phyloP scores from a whole-genome alignment of 73 alveolate species.

The Urostyla sp. region DNA sequence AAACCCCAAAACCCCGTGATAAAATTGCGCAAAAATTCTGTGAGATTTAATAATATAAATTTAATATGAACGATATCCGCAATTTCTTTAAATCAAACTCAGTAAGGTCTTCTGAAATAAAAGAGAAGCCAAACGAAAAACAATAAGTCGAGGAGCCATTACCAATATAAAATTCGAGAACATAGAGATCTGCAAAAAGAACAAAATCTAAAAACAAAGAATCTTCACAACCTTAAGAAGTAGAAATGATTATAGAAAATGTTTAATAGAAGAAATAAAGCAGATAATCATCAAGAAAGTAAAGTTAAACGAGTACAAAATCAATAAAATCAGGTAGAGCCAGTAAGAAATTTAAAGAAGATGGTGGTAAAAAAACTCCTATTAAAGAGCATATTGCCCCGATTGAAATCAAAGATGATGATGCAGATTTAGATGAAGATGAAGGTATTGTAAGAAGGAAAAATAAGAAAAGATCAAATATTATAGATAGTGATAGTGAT shows the following conservation, averaged over 20 bases:
- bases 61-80: slow-evolving; percentile 19
- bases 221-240: neutral
- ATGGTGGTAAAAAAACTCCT: neutral
- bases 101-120: slow-evolving; percentile 12
- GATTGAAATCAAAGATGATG: slow-evolving; percentile 18
- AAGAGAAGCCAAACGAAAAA: slow-evolving; percentile 1
- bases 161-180: neutral
- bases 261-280: neutral
- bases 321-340: neutral
- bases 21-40: neutral
- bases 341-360: neutral
- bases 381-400: neutral
- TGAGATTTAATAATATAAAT: neutral
- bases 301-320: neutral
- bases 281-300: neutral
- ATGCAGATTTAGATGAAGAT: neutral
- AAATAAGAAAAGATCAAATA: neutral
- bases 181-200: neutral
- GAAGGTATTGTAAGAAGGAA: neutral
- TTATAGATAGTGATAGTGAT: neutral
- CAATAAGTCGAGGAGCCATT: neutral
- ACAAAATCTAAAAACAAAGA: neutral
- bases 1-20: neutral
- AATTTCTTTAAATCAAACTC: neutral
- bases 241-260: neutral